Conservation (phyloP, 140 eudicot genomes). For the Ambrosia hybrid region DNA sequence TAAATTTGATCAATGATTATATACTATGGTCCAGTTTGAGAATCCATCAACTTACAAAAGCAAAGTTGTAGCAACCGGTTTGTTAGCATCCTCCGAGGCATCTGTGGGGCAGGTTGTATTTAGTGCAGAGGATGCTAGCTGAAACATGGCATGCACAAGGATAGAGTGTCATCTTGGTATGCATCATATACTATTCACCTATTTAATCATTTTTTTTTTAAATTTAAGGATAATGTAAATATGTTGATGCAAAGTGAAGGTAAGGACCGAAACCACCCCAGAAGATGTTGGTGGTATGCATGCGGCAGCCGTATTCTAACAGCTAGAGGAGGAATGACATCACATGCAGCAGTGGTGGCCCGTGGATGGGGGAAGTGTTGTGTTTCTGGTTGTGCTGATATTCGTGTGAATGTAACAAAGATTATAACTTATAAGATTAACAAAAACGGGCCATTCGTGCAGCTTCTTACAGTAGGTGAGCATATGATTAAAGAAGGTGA, state of each 20-base stretch:
- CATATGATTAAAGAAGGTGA: constrained; percentile 79
- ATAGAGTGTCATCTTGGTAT: constrained; percentile 81
- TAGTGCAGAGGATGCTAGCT: constrained; percentile 94
- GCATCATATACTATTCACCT: constrained; percentile 13
- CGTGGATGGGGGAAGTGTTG: constrained; percentile 99
- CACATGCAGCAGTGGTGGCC: constrained; percentile 99
- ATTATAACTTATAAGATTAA: neutral
- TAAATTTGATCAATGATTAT: neutral
- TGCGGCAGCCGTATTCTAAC: constrained; percentile 88
- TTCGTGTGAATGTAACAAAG: constrained; percentile 57
- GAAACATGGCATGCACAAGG: constrained; percentile 99
- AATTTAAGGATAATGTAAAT: neutral
- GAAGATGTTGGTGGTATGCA: constrained; percentile 99
- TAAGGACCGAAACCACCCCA: constrained; percentile 96
- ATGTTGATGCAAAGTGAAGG: constrained; percentile 46
- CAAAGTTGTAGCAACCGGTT: constrained; percentile 76
- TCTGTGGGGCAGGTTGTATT: constrained; percentile 94
- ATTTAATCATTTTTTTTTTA: neutral
- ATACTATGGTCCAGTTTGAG: constrained; percentile 65
- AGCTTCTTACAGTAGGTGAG: constrained; percentile 66
- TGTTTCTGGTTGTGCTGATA: constrained; percentile 90
- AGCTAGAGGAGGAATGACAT: constrained; percentile 96
- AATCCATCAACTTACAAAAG: constrained; percentile 78
- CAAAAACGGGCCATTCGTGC: constrained; percentile 2
- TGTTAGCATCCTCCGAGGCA: constrained; percentile 99